Conservation (phyloP, 2,329 filamentous ascomycete genomes). For the Fusarium nisikadoi region DNA sequence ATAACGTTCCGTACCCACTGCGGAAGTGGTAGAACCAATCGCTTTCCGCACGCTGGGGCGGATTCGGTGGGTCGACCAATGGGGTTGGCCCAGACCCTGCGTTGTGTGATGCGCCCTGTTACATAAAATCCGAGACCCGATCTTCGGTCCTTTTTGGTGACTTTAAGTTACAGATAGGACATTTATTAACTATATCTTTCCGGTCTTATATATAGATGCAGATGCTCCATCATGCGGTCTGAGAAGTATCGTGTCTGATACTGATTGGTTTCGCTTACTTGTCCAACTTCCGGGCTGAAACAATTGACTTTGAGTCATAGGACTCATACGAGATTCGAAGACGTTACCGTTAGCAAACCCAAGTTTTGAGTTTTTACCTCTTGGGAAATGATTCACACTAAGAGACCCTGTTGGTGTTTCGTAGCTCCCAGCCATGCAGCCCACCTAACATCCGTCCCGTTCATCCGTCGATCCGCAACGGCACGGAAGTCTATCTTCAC, state of each 20-base stretch:
- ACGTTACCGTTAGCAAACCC: background rate
- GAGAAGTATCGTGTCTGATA: background rate
- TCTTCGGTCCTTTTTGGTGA: background rate
- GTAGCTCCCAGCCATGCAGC: background rate
- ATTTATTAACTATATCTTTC: background rate
- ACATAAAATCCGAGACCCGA: background rate
- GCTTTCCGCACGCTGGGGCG: background rate
- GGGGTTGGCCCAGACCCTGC: background rate
- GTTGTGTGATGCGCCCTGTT: background rate
- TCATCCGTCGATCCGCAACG: background rate
- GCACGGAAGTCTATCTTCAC: background rate
- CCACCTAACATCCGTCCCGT: background rate
- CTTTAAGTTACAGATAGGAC: background rate
- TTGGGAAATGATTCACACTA: background rate
- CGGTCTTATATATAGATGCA: background rate
- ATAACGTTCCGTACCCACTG: conserved; percentile 1
- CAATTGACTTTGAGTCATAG: background rate
- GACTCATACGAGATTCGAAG: background rate
- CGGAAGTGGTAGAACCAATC: background rate
- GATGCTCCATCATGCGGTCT: background rate
- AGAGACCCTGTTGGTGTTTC: background rate
- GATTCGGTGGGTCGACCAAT: background rate
- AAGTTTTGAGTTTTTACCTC: background rate
- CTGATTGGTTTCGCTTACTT: background rate
- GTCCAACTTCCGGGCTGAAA: background rate